phyloP scores from a whole-genome alignment of 495 filamentous ascomycete genomes.

The Podospora pseudoanserina region DNA sequence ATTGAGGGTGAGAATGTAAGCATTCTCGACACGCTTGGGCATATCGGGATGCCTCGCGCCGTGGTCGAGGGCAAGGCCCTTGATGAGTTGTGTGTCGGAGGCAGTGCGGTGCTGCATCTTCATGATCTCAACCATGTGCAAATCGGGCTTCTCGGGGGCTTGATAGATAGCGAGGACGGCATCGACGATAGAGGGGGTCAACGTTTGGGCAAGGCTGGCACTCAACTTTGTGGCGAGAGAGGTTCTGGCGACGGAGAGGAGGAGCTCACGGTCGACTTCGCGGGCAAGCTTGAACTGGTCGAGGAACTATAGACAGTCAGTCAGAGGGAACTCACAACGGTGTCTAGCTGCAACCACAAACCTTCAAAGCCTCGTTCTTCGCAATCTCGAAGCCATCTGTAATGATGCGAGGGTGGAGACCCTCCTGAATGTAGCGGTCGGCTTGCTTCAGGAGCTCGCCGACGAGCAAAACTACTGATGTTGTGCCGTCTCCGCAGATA shows the following conservation, averaged over 20 bases:
- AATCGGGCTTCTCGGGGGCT: constrained; percentile 83
- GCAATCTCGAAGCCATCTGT: constrained; percentile 98
- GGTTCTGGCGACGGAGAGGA: constrained; percentile 89
- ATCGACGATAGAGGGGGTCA: constrained; percentile 92
- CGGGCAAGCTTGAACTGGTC: constrained; percentile 86
- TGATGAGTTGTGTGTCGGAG: constrained; percentile 92
- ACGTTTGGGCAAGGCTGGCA: constrained; percentile 77
- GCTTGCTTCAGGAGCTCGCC: constrained; percentile 98
- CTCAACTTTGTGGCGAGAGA: constrained; percentile 95
- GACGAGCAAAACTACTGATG: constrained; percentile 90
- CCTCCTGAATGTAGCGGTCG: constrained; percentile 88
- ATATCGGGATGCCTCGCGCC: constrained; percentile 97
- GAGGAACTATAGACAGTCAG: constrained; percentile 64
- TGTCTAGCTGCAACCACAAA: constrained; percentile 27
- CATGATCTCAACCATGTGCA: constrained; percentile 99
- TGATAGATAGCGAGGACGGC: constrained; percentile 92
- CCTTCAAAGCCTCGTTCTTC: constrained; percentile 89
- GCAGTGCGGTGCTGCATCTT: constrained; percentile 99
- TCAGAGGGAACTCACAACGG: constrained; percentile 18
- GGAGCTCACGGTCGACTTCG: constrained; percentile 87
- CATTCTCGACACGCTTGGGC: constrained; percentile 94
- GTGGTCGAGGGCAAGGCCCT: constrained; percentile 89
- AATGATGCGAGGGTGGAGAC: constrained; percentile 91
- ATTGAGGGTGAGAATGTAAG: constrained; percentile 90
- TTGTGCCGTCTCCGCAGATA: constrained; percentile 97